Evolutionary conservation across 2,329 filamentous ascomycete species (phyloP), one percentile per base, ranked within the genome.

Genomic region (Aulographum hederae): DNA sequence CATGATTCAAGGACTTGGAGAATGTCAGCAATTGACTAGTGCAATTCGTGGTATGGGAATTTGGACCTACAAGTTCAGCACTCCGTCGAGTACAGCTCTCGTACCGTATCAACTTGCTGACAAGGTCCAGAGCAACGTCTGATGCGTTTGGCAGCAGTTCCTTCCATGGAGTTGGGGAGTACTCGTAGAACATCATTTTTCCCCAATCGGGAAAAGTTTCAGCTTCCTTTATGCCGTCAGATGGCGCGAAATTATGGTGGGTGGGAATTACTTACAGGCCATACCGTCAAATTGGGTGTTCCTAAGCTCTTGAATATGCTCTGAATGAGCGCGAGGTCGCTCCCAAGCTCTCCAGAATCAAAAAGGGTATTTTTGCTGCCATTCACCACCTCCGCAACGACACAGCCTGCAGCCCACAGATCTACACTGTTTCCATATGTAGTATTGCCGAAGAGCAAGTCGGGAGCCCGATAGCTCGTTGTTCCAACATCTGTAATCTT

Each of bases 401-500:
- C 77, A 38, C 77, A 76, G 1, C 91, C 89, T 0, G 78, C 67
- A 3, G 74, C 78, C 89, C 91, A 98, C 55, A 95, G 72, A 51
- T 98, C 89, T 3, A 95, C 64, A 6, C 68, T 62, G 0, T 67
- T 51, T 2, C 65, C 68, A 46, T 98, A 98, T 0, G 61, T 57
- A 31, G 65, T 71, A 50, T 85, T 66, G 1, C 84, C 89, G 48
- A 98, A 95, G 5, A 98, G 62, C 1, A 85, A 68, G 47, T 98
- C 91, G 0, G 89, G 89, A 0, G 86, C 69, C 14, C 91, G 73
- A 54, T 98, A 98, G 30, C 78, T 71, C 0, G 85, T 86, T 1
- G 86, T 95, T 21, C 89, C 89, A 17, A 98, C 79, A 49, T 98
- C 91, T 5, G 89, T 75, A 32, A 93, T 78, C 53, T 95, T 95